Evolutionary conservation across 2,329 filamentous ascomycete species (phyloP), one percentile per base, ranked within the genome.

Genomic region (Triangularia verruculosa): DNA sequence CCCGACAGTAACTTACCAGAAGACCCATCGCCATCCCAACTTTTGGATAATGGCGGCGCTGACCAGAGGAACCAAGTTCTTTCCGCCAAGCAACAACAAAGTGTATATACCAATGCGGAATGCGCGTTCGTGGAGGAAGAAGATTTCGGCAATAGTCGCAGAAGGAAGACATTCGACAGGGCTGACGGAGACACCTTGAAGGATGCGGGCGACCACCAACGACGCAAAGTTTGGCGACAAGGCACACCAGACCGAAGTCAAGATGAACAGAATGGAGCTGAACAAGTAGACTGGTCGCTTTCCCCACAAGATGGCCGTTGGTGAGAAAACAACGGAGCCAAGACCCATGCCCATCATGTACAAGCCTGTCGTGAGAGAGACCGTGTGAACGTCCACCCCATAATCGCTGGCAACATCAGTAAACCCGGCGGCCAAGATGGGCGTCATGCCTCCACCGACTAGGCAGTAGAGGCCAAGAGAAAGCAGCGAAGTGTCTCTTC

Each of bases 101-200:
- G 93, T 97, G 73, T 98, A 98, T 24, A 98, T 93, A 9, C 95
- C 95, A 53, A 98, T 87, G 4, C 94, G 89, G 74, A 93, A 98
- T 0, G 94, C 94, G 65, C 94, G 85, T 77, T 98, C 94, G 71
- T 98, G 94, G 20, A 98, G 81, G 73, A 97, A 97, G 79, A 93
- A 98, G 65, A 98, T 97, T 76, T 98, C 94, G 3, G 93, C 93
- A 71, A 98, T 94, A 0, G 93, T 97, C 15, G 94, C 93, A 4
- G 92, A 96, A 0, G 94, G 94, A 28, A 98, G 82, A 72, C 93
- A 96, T 75, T 98, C 94, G 8, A 97, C 92, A 0, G 93, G 92
- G 68, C 91, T 95, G 57, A 97, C 89, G 0, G 93, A 89, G 9
- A 97, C 81, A 3, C 94, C 95, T 75, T 96, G 92, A 66, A 97